Evolutionary conservation across 2,329 filamentous ascomycete species (phyloP).

Genomic region (Xylariaceae sp.): DNA sequence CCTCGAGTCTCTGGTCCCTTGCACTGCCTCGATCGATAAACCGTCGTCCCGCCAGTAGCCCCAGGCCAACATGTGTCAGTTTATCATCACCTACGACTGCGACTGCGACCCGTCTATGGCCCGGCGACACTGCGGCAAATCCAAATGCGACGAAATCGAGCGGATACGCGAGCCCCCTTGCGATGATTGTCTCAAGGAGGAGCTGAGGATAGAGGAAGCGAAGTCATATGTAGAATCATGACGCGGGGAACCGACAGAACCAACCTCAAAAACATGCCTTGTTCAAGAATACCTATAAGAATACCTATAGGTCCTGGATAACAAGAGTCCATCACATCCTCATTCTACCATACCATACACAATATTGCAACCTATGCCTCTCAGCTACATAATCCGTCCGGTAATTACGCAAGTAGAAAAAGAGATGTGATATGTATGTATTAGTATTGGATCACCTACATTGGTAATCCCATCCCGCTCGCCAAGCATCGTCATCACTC

Average conservation of each 20-base stretch:
- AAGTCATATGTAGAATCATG: not conserved
- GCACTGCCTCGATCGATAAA: not conserved
- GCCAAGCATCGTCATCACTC: too few species aligned
- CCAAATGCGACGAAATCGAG: constrained; percentile 12
- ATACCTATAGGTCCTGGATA: too few species aligned
- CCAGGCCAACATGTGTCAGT: constrained; percentile 12
- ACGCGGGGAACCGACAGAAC: not conserved
- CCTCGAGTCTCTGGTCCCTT: not conserved
- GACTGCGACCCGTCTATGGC: constrained; percentile 13
- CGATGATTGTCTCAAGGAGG: constrained; percentile 10
- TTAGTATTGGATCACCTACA: too few species aligned
- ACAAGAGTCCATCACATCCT: too few species aligned
- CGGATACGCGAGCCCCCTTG: constrained; percentile 10
- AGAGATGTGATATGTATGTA: too few species aligned
- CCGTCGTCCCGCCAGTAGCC: not conserved
- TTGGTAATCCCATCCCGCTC: too few species aligned
- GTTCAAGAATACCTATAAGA: too few species aligned
- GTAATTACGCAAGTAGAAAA: too few species aligned
- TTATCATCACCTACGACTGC: constrained; percentile 15
- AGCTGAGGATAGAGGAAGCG: constrained; percentile 8
- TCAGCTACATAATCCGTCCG: too few species aligned
- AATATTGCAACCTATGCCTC: too few species aligned
- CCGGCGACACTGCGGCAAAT: constrained; percentile 2
- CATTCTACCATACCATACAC: too few species aligned
- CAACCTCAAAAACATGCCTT: not conserved